These are phyloP conservation scores for Spirogloea muscicola DNA, from an alignment of 139 green algal species.

Conservation along the genomic window DNA sequence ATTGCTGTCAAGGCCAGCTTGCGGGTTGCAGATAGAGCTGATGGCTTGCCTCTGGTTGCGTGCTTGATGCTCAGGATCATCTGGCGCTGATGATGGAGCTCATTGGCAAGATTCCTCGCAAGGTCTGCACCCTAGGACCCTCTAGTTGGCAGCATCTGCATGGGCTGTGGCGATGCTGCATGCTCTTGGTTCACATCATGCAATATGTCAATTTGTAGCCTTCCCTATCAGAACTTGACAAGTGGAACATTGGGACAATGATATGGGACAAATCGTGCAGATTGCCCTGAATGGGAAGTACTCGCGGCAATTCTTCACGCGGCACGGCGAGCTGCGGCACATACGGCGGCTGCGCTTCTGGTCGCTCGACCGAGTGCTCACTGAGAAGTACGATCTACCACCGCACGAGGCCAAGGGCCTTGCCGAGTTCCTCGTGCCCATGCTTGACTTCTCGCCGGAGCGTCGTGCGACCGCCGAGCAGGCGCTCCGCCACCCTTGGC, in stretches of 20 bases:
- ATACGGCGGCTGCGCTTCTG: constrained; percentile 87
- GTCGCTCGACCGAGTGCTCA: constrained; percentile 77
- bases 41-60: no score
- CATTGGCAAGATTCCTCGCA: constrained; percentile 76
- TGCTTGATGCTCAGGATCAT: constrained; percentile 86
- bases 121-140: constrained; percentile 10
- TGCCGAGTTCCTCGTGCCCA: constrained; percentile 78
- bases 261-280: background rate
- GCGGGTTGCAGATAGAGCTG: no score
- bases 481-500: constrained; percentile 87
- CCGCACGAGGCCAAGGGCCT: constrained; percentile 71
- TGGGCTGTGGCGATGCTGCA: no score
- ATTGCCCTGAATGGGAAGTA: constrained; percentile 62
- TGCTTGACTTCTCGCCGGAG: constrained; percentile 81
- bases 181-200: background rate
- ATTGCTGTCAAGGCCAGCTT: no score
- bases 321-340: constrained; percentile 77
- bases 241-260: background rate
- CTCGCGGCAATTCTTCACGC: constrained; percentile 80
- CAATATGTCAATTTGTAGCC: background rate
- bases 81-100: constrained; percentile 96
- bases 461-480: constrained; percentile 76
- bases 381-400: constrained; percentile 83
- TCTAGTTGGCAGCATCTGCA: background rate
- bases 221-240: background rate